These are phyloP conservation scores for Pleurotus djamor DNA, from an alignment of 768 basidiomycete genomes.

Conservation along the genomic window DNA sequence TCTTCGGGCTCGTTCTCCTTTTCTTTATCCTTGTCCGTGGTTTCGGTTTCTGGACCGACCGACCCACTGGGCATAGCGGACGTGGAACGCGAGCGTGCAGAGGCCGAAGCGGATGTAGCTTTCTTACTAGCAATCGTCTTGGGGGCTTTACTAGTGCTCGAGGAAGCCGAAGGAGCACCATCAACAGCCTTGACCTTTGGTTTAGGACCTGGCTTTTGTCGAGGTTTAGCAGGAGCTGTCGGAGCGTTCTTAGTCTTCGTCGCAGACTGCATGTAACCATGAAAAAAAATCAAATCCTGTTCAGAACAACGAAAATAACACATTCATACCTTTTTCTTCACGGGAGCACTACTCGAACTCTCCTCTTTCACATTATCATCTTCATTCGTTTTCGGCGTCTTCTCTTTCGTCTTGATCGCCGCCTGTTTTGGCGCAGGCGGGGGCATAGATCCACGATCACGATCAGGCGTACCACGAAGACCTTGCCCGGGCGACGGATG, in stretches of 20 bases:
- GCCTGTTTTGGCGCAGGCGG: conserved; percentile 36
- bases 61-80: conserved; percentile 60
- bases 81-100: conserved; percentile 65
- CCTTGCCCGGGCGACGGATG: conserved; percentile 12
- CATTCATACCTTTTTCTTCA: conserved; percentile 47
- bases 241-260: conserved; percentile 17
- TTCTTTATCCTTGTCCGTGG: conserved; percentile 34
- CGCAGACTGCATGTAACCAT: conserved; percentile 11
- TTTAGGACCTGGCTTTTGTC: conserved; percentile 28
- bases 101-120: conserved; percentile 25
- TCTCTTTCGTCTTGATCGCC: conserved; percentile 24
- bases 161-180: conserved; percentile 5
- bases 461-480: conserved; percentile 31
- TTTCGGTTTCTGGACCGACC: conserved; percentile 33
- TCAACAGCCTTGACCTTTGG: conserved; percentile 22
- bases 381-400: conserved; percentile 15
- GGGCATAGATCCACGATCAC: conserved; percentile 61
- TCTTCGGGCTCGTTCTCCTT: conserved; percentile 49
- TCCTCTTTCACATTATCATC: conserved; percentile 15
- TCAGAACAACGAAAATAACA: conserved; percentile 10
- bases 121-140: conserved; percentile 30
- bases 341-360: conserved; percentile 16
- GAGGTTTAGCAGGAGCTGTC: conserved; percentile 18
- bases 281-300: not conserved
- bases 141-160: conserved; percentile 15